Conservation (phyloP, 2,329 filamentous ascomycete species). For the Hypoxylon sp. region DNA sequence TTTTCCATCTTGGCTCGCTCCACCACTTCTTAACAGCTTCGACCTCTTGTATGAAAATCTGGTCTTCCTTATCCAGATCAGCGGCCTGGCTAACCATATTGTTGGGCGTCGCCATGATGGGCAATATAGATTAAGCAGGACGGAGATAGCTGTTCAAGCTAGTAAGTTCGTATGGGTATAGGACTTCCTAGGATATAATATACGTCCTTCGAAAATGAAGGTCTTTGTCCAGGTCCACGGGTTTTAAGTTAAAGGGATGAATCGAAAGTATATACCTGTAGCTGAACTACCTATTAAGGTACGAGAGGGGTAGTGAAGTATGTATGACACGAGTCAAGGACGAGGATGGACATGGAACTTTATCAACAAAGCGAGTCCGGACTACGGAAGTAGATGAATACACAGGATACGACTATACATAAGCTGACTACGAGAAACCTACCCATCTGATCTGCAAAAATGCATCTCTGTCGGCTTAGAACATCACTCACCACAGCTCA, state of each 20-base stretch:
- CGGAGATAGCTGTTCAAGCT: neutral
- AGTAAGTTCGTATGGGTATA: slow-evolving; percentile 13
- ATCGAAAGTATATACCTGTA: slow-evolving; percentile 9
- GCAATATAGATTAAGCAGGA: slow-evolving; percentile 25
- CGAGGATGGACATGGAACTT: slow-evolving; percentile 12
- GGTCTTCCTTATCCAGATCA: slow-evolving; percentile 65
- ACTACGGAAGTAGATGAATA: slow-evolving; percentile 21
- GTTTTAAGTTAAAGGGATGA: neutral
- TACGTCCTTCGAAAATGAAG: neutral
- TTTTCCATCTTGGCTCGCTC: slow-evolving; percentile 88
- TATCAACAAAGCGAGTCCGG: slow-evolving; percentile 26
- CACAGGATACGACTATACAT: slow-evolving; percentile 12
- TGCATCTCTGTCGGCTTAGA: slow-evolving; percentile 15
- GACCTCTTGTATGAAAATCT: slow-evolving; percentile 82
- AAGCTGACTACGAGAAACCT: slow-evolving; percentile 10
- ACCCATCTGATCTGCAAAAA: slow-evolving; percentile 23
- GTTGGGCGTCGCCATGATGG: slow-evolving; percentile 66
- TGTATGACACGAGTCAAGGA: too few species aligned
- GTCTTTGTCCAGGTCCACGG: slow-evolving; percentile 3
- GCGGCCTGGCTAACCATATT: slow-evolving; percentile 69
- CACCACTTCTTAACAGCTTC: slow-evolving; percentile 93
- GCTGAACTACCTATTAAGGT: slow-evolving; percentile 8
- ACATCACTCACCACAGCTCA: slow-evolving; percentile 18
- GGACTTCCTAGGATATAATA: neutral
- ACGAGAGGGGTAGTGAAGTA: too few species aligned